Evolutionary conservation across 2,329 filamentous ascomycete species (phyloP), one percentile per base, ranked within the genome.

Genomic region (Talaromyces sp.): DNA sequence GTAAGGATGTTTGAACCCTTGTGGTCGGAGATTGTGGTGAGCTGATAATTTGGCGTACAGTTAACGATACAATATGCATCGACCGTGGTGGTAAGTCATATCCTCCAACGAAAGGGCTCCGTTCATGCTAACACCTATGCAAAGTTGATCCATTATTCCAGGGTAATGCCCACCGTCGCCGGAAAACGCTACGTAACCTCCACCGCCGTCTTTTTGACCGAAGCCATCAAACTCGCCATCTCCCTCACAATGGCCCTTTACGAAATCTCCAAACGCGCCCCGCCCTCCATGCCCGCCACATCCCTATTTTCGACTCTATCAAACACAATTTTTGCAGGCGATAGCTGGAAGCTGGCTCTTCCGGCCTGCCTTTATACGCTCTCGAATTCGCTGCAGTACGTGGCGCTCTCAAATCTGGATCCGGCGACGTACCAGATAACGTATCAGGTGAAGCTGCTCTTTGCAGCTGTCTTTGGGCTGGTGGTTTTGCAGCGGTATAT

Each of bases 281-380:
- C 92, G 6, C 87, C 92, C 8, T 90, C 91, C 37, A 91, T 91
- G 24, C 90, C 92, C 1, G 90, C 90, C 22, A 92, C 91, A 0
- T 87, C 91, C 1, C 84, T 97, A 19, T 91, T 96, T 73, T 86
- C 89, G 72, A 89, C 92, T 73, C 87, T 98, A 27, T 90, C 89
- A 73, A 88, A 87, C 71, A 87, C 89, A 35, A 90, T 97, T 16
- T 96, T 98, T 74, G 89, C 90, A 0, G 89, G 90, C 10, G 95
- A 98, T 74, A 93, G 93, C 70, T 98, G 94, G 94, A 97, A 97
- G 78, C 81, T 99, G 68, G 92, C 92, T 9, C 88, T 98, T 49
- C 95, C 94, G 0, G 95, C 94, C 3, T 85, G 88, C 4, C 83
- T 98, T 1, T 98, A 97, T 75, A 97, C 94, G 0, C 76, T 97